Evolutionary conservation across 495 filamentous ascomycete species (phyloP).

Genomic region (Talaromyces proteolyticus): DNA sequence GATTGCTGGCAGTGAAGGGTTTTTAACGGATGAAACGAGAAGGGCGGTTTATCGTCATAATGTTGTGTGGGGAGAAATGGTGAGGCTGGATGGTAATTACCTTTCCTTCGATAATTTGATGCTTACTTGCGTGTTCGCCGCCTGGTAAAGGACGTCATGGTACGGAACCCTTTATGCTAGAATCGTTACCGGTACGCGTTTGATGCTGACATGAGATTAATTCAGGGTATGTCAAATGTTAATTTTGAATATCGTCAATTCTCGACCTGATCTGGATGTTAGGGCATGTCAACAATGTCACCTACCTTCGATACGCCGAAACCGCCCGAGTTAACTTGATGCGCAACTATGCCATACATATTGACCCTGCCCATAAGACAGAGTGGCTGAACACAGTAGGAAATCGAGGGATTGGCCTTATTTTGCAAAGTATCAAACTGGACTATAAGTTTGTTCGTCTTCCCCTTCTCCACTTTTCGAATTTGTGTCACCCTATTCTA

Average conservation of each 20-base stretch:
- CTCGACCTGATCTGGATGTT: not conserved
- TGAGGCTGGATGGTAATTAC: conserved; percentile 21
- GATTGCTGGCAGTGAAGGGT: conserved; percentile 75
- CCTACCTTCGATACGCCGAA: conserved; percentile 81
- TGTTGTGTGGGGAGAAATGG: conserved; percentile 92
- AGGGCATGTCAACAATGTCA: conserved; percentile 89
- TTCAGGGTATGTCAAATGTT: not conserved
- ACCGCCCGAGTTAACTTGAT: conserved; percentile 79
- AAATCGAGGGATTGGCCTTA: conserved; percentile 63
- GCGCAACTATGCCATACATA: conserved; percentile 62
- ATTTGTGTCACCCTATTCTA: not conserved
- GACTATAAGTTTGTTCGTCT: conserved; percentile 86
- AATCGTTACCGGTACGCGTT: not conserved
- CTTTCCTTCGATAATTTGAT: conserved; percentile 5
- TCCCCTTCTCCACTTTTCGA: not conserved
- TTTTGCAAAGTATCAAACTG: conserved; percentile 71
- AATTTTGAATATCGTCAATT: not conserved
- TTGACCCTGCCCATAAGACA: conserved; percentile 58
- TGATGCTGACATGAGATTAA: not conserved
- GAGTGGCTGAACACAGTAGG: conserved; percentile 69
- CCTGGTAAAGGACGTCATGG: conserved; percentile 49
- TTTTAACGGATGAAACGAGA: conserved; percentile 58
- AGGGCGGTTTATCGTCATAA: conserved; percentile 63
- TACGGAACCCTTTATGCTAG: conserved; percentile 20
- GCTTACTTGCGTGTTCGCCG: not conserved